Base-by-base conservation (phyloP, 2,329 filamentous ascomycete species). In the Phialemonium atrogriseum region DNA sequence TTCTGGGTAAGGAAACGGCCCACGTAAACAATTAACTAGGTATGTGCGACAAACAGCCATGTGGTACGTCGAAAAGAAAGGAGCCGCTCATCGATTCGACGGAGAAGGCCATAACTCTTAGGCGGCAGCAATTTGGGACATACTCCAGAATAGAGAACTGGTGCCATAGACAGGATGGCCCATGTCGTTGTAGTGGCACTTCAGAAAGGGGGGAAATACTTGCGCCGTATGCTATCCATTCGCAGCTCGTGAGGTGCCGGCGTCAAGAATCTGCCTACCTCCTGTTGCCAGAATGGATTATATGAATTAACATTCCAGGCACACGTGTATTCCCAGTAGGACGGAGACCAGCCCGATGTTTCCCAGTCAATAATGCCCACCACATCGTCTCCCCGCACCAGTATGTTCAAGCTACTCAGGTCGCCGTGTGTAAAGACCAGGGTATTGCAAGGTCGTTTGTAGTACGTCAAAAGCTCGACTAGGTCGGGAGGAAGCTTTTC, bases 311-410 rank as follows among this genome's bases (percentile, higher is more conserved):
- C 27, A 22, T 30, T 12, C 27, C 19, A 20, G 10, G 27, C 27
- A 7, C 14, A 32, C 25, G 39, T 44, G 17, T 41, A 46, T 8
- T 49, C 48, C 43, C 47, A 49, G 16, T 48, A 49, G 3, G 43
- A 34, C 0, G 48, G 48, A 15, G 41, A 39, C 36, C 40, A 50
- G 12, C 39, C 49, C 3, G 43, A 32, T 3, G 35, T 45, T 35
- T 51, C 46, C 48, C 45, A 49, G 22, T 50, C 43, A 1, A 51
- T 23, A 19, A 54, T 48, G 1, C 46, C 48, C 5, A 47, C 42
- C 5, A 55, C 31, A 14, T 47, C 25, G 11, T 52, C 49, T 7
- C 43, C 46, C 0, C 35, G 33, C 1, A 51, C 41, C 2, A 56
- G 12, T 5, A 56, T 34, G 16, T 56, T 57, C 0, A 47, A 18